Percentiles rank a stretch among this genome's conserved stretches.
phyloP scores from a whole-genome alignment of 441 rosid species.

The Adansonia gregorii region DNA sequence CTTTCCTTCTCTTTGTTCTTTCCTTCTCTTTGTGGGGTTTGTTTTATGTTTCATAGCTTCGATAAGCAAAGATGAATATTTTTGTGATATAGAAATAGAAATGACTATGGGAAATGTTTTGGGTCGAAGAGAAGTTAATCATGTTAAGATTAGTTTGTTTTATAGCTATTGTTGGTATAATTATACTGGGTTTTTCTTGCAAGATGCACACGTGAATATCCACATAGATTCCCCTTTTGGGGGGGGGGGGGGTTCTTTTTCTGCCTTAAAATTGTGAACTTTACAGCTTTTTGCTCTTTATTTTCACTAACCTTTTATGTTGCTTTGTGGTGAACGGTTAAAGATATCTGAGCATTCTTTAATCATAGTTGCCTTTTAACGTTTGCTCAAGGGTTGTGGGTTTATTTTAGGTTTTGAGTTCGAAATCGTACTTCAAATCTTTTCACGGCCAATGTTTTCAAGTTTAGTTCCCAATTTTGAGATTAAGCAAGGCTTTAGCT shows the following conservation, averaged over 20 bases:
- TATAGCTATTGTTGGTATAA: slow-evolving; percentile 21
- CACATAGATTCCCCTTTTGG: slow-evolving; percentile 28
- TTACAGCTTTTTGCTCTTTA: slow-evolving; percentile 25
- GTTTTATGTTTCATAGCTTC: background rate
- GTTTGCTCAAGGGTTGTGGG: slow-evolving; percentile 5
- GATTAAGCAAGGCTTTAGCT: slow-evolving; percentile 17
- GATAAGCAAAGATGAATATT: background rate
- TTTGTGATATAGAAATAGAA: background rate
- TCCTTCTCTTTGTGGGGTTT: slow-evolving; percentile 2
- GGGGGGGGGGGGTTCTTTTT: slow-evolving; percentile 7
- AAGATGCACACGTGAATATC: slow-evolving; percentile 29
- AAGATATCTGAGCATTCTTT: slow-evolving; percentile 24
- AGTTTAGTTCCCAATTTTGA: slow-evolving; percentile 10
- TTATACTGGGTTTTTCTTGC: slow-evolving; percentile 1
- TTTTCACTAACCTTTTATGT: slow-evolving; percentile 17
- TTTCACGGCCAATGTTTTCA: background rate
- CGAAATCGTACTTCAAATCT: background rate
- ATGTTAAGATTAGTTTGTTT: slow-evolving; percentile 8
- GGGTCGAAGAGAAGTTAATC: background rate
- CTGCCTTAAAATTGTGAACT: slow-evolving; percentile 25
- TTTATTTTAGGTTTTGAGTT: slow-evolving; percentile 25
- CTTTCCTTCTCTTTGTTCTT: background rate
- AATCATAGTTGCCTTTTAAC: slow-evolving; percentile 10
- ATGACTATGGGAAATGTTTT: slow-evolving; percentile 5
- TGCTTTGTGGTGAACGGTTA: slow-evolving; percentile 24